Conservation (phyloP, 108 stramenopile genomes). For the Cafeteria roenbergensis region DNA sequence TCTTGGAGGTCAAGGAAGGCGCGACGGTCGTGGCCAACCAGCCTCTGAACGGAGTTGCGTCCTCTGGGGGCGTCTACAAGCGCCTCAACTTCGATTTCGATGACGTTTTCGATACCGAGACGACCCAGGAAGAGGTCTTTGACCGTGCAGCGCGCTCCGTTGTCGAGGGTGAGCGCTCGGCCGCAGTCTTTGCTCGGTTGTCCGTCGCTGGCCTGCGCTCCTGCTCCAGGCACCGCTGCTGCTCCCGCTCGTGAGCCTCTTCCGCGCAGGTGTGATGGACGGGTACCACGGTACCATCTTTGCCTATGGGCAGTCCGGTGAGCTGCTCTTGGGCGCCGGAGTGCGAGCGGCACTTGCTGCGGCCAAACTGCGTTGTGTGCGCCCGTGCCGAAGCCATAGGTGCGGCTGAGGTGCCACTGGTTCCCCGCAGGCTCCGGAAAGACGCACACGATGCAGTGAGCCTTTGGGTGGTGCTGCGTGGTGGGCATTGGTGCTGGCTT, state of each 20-base stretch:
- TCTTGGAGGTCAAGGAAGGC: too few relatives aligned
- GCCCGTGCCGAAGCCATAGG: slow-evolving; percentile 12
- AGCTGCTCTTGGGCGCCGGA: too few relatives aligned
- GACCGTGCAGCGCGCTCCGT: slow-evolving; percentile 5
- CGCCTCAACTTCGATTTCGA: slow-evolving; percentile 34
- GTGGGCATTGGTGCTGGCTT: neutral
- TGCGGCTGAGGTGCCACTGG: slow-evolving; percentile 6
- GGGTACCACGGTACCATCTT: slow-evolving; percentile 51
- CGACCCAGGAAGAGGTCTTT: slow-evolving; percentile 30
- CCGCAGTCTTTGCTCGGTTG: slow-evolving; percentile 19
- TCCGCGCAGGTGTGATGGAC: slow-evolving; percentile 14
- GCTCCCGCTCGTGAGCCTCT: too few relatives aligned
- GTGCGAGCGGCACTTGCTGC: slow-evolving; percentile 31
- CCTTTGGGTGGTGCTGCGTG: neutral
- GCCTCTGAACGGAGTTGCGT: neutral
- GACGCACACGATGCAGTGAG: slow-evolving; percentile 30
- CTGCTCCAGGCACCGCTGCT: too few relatives aligned
- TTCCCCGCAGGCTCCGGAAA: slow-evolving; percentile 21
- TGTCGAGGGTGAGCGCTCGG: slow-evolving; percentile 18
- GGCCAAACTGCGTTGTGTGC: slow-evolving; percentile 34
- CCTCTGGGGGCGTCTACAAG: neutral
- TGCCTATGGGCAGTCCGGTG: slow-evolving; percentile 48
- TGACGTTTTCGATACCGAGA: slow-evolving; percentile 19
- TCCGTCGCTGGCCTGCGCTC: too few relatives aligned
- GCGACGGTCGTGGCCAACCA: neutral